Evolutionary conservation across 306 rosid genomes (phyloP).

Genomic region (Cicer judaicum): DNA sequence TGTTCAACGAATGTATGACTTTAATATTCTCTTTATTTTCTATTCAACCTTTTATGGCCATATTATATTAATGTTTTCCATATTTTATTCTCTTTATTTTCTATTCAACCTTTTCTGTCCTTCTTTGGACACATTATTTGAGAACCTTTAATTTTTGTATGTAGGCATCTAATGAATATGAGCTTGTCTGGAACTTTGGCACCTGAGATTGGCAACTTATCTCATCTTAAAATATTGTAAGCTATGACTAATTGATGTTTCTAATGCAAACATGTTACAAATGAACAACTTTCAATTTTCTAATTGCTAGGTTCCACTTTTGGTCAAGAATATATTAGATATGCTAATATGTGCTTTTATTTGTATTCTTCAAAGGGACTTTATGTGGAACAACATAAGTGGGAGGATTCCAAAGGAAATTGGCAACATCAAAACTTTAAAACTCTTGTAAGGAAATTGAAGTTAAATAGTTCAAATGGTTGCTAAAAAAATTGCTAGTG

Average conservation of each 20-base stretch:
- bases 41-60: no score
- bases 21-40: neutral
- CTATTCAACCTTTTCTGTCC: no score
- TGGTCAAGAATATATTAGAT: constrained; percentile 13
- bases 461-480: constrained; percentile 4
- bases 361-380: constrained; percentile 63
- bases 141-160: constrained; percentile 27
- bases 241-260: constrained; percentile 38
- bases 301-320: constrained; percentile 19
- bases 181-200: constrained; percentile 71
- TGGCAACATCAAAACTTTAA: constrained; percentile 71
- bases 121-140: constrained; percentile 24
- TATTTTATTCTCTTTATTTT: no score
- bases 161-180: constrained; percentile 75
- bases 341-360: constrained; percentile 37
- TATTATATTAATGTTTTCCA: no score
- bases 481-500: neutral
- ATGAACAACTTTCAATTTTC: constrained; percentile 2
- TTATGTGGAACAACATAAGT: constrained; percentile 84
- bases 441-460: constrained; percentile 69
- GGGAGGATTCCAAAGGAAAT: constrained; percentile 89
- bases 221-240: constrained; percentile 69
- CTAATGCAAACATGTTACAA: constrained; percentile 1
- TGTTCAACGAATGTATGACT: constrained; percentile 67
- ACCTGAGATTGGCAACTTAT: constrained; percentile 73